Conservation (phyloP, 2,329 filamentous ascomycete species). For the Trichoderma sp. region DNA sequence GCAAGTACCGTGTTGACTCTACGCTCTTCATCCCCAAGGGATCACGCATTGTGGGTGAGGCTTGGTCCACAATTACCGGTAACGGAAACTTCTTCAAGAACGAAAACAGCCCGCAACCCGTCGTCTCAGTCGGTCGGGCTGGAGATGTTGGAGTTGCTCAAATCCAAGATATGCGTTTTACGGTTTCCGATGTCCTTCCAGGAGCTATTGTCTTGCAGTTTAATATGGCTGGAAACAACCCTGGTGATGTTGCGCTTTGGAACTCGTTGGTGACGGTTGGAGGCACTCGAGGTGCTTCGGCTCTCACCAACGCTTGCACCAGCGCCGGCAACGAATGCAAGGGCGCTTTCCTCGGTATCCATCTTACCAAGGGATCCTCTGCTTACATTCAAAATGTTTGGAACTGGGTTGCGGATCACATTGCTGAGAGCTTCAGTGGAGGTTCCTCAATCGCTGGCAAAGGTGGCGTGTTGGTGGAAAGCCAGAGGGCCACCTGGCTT, state of each 20-base stretch:
- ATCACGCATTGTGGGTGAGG: conserved; percentile 53
- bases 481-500: conserved; percentile 50
- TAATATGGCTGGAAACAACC: conserved; percentile 45
- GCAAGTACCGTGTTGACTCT: conserved; percentile 29
- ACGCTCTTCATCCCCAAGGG: conserved; percentile 34
- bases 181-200: conserved; percentile 44
- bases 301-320: conserved; percentile 38
- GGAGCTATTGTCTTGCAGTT: conserved; percentile 44
- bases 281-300: conserved; percentile 39
- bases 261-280: conserved; percentile 46
- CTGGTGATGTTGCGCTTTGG: conserved; percentile 51
- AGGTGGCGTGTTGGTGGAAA: conserved; percentile 47
- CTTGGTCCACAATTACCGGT: conserved; percentile 50
- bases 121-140: conserved; percentile 49
- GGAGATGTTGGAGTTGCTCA: conserved; percentile 50
- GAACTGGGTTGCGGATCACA: conserved; percentile 49
- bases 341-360: conserved; percentile 47
- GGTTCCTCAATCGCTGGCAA: conserved; percentile 46
- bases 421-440: conserved; percentile 45
- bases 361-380: conserved; percentile 39
- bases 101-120: conserved; percentile 43
- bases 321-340: conserved; percentile 38
- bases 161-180: conserved; percentile 52
- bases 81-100: conserved; percentile 43
- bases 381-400: conserved; percentile 27